A percentile compares a stretch with the other conserved stretches of the same genome.
These are phyloP conservation scores for Huntiella moniliformis DNA, from an alignment of 2,329 filamentous ascomycete species.

Conservation along the genomic window DNA sequence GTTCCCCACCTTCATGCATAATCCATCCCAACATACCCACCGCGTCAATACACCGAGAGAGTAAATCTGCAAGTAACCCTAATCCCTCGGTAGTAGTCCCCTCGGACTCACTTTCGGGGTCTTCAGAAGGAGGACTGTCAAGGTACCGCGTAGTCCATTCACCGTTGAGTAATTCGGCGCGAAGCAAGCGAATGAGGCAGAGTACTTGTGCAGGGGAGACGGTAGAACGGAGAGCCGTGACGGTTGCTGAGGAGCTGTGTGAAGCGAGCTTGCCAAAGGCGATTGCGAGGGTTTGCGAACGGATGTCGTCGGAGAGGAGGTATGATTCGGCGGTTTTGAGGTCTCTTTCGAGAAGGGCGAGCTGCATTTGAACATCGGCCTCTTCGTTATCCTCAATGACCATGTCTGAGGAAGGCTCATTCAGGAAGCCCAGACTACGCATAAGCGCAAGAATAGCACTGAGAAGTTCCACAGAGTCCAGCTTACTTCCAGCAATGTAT, in stretches of 20 bases:
- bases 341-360: constrained; percentile 44
- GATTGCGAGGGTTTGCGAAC: constrained; percentile 44
- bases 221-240: constrained; percentile 42
- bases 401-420: constrained; percentile 17
- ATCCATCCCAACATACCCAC: constrained; percentile 61
- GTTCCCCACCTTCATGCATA: constrained; percentile 25
- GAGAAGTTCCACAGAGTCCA: constrained; percentile 48
- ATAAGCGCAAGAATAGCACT: constrained; percentile 48
- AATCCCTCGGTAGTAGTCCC: constrained; percentile 45
- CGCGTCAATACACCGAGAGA: constrained; percentile 57
- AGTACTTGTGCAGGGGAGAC: constrained; percentile 50
- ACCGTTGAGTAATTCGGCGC: constrained; percentile 53
- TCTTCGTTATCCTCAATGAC: not conserved
- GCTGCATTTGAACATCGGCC: constrained; percentile 28
- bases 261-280: constrained; percentile 52
- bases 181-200: constrained; percentile 52
- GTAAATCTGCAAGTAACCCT: constrained; percentile 49
- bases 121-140: constrained; percentile 23
- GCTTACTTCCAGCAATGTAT: constrained; percentile 45
- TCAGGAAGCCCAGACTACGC: constrained; percentile 45
- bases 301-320: constrained; percentile 38
- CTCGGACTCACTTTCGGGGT: constrained; percentile 21
- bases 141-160: constrained; percentile 62
- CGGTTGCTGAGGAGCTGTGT: constrained; percentile 40
- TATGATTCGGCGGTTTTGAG: constrained; percentile 50